Base-by-base conservation (phyloP, 176 grass and related monocot genomes). In the Oropetium thomaeum region DNA sequence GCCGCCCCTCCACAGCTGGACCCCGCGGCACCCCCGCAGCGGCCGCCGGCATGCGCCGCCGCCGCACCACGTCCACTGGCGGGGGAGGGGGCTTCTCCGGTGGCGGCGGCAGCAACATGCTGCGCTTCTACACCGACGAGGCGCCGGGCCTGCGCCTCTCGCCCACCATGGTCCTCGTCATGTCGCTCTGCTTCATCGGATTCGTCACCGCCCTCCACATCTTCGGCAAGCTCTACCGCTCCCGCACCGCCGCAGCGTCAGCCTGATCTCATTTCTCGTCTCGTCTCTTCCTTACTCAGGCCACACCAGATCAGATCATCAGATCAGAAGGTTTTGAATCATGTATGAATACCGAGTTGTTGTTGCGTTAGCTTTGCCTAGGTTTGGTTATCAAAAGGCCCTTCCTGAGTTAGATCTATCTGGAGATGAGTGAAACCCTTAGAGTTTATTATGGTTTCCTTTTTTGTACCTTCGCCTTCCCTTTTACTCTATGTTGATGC, bases 101-200 rank as follows among this genome's bases (percentile, higher is more conserved):
- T 37, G 69, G 32, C 53, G 82, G 81, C 14, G 89, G 28, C 22
- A 92, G 75, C 86, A 92, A 92, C 85, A 92, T 92, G 89, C 86
- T 92, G 30, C 86, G 89, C 40, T 92, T 92, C 86, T 92, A 92
- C 82, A 92, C 89, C 69, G 89, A 92, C 68, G 89, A 92, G 71
- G 86, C 86, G 20, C 90, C 90, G 29, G 90, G 90, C 9, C 78
- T 92, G 20, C 87, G 84, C 74, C 87, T 92, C 69, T 79, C 90
- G 0, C 90, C 90, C 0, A 92, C 90, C 42, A 87, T 92, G 69
- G 90, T 92, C 39, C 85, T 87, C 29, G 85, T 87, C 48, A 87
- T 87, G 85, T 82, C 78, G 23, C 59, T 87, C 31, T 87, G 85
- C 85, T 88, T 88, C 85, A 88, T 88, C 69, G 85, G 85, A n/a